Percentiles rank a stretch among this genome's conserved stretches.
These are phyloP conservation scores for Globisporangium megalacanthum DNA, from an alignment of 352 stramenopile genomes.

Conservation along the genomic window DNA sequence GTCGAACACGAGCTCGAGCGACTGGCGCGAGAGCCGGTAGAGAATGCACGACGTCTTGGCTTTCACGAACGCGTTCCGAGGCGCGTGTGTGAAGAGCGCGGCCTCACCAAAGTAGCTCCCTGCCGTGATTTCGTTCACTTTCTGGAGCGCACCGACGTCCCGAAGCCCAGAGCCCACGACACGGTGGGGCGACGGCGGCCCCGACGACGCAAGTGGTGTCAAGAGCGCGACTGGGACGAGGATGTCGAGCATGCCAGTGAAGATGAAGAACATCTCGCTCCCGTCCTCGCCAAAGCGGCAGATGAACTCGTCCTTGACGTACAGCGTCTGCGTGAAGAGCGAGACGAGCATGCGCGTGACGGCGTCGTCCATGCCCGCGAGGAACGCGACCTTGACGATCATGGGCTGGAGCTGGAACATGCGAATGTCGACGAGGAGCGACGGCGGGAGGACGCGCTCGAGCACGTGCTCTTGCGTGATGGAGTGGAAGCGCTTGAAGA, in stretches of 20 bases:
- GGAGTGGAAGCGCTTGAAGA: constrained; percentile 65
- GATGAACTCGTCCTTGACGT: constrained; percentile 50
- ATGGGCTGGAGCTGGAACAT: constrained; percentile 63
- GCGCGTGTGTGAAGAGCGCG: constrained; percentile 48
- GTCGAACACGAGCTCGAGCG: constrained; percentile 54
- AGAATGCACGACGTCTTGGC: constrained; percentile 61
- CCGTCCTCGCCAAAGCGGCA: constrained; percentile 51
- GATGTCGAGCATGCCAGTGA: constrained; percentile 51
- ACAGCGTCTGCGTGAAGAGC: constrained; percentile 51
- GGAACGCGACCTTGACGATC: constrained; percentile 64
- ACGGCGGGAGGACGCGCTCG: constrained; percentile 44
- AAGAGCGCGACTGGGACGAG: constrained; percentile 24
- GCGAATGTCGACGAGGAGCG: constrained; percentile 52
- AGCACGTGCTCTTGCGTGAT: constrained; percentile 63
- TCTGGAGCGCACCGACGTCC: constrained; percentile 15
- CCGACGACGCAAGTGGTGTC: neutral
- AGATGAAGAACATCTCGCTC: constrained; percentile 70
- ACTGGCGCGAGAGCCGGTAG: constrained; percentile 46
- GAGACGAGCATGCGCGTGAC: constrained; percentile 54
- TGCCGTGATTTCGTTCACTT: constrained; percentile 55
- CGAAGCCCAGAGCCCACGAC: neutral
- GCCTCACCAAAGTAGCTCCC: constrained; percentile 59
- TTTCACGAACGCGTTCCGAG: constrained; percentile 50
- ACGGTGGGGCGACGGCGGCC: neutral
- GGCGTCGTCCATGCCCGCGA: constrained; percentile 46